These are phyloP conservation scores for Auriscalpium orientale DNA, from an alignment of 768 basidiomycete species.

Conservation along the genomic window DNA sequence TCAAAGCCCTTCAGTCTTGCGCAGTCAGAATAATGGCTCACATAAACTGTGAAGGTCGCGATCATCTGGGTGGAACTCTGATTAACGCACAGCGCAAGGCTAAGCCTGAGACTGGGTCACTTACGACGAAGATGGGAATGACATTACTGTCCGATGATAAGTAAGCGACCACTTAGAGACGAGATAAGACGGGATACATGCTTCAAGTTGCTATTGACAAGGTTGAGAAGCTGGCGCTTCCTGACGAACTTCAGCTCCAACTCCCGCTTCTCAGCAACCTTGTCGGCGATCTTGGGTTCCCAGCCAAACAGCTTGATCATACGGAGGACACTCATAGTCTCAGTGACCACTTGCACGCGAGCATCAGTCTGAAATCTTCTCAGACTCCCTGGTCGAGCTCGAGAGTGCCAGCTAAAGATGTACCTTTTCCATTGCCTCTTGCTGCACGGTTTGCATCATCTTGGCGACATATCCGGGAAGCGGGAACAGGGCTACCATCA, in stretches of 20 bases:
- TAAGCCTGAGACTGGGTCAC: background rate
- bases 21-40: background rate
- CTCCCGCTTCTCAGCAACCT: slow-evolving; percentile 26
- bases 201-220: slow-evolving; percentile 28
- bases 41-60: background rate
- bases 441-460: slow-evolving; percentile 28
- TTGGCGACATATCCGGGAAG: slow-evolving; percentile 34
- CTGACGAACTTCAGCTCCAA: slow-evolving; percentile 30
- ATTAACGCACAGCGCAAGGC: background rate
- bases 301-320: slow-evolving; percentile 61
- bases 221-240: slow-evolving; percentile 25
- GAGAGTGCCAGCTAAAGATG: background rate
- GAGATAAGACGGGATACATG: slow-evolving; percentile 1
- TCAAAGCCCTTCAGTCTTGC: background rate
- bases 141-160: slow-evolving; percentile 19
- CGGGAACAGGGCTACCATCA: slow-evolving; percentile 34
- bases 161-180: background rate
- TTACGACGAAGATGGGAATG: slow-evolving; percentile 28
- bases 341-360: slow-evolving; percentile 38
- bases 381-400: background rate
- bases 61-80: slow-evolving; percentile 7
- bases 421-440: slow-evolving; percentile 34
- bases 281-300: slow-evolving; percentile 37
- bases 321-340: slow-evolving; percentile 33
- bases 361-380: slow-evolving; percentile 31